phyloP scores from a whole-genome alignment of 164 flowering plant species.

The Magnolia kwangsiensis region DNA sequence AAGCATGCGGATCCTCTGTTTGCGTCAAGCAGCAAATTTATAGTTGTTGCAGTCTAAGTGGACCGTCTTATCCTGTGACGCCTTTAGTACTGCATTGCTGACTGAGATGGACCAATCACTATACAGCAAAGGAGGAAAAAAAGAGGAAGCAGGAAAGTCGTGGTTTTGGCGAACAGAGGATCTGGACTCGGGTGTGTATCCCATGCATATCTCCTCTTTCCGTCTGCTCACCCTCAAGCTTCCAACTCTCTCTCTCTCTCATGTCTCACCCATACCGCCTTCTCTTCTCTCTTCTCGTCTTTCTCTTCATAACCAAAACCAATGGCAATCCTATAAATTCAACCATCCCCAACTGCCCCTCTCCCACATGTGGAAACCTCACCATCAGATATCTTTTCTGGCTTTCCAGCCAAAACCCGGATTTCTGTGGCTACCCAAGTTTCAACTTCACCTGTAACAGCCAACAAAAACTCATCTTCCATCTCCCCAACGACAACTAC shows the following conservation, averaged over 20 bases:
- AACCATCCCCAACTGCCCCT: background rate
- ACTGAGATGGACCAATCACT: too few relatives aligned
- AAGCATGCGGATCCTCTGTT: too few relatives aligned
- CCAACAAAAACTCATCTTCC: background rate
- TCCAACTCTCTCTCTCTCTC: background rate
- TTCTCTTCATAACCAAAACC: background rate
- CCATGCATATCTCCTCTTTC: background rate
- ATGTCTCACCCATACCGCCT: constrained; percentile 2
- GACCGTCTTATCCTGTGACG: too few relatives aligned
- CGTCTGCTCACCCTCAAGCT: too few relatives aligned
- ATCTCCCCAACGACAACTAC: background rate
- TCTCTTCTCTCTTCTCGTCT: background rate
- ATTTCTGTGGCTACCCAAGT: constrained; percentile 7
- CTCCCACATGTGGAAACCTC: constrained; percentile 1
- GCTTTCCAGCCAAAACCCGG: background rate
- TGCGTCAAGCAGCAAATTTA: too few relatives aligned
- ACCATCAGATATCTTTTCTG: constrained; percentile 3
- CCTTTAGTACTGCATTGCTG: too few relatives aligned
- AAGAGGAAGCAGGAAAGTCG: too few relatives aligned
- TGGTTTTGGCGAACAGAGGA: too few relatives aligned
- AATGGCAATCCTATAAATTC: background rate
- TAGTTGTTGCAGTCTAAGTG: too few relatives aligned
- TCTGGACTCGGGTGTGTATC: background rate
- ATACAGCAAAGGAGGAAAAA: too few relatives aligned
- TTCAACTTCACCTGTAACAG: constrained; percentile 13